A percentile compares a stretch with the other conserved stretches of the same genome.
These are phyloP conservation scores for Spatholobus suberectus DNA, from an alignment of 306 rosid genomes.

Conservation along the genomic window DNA sequence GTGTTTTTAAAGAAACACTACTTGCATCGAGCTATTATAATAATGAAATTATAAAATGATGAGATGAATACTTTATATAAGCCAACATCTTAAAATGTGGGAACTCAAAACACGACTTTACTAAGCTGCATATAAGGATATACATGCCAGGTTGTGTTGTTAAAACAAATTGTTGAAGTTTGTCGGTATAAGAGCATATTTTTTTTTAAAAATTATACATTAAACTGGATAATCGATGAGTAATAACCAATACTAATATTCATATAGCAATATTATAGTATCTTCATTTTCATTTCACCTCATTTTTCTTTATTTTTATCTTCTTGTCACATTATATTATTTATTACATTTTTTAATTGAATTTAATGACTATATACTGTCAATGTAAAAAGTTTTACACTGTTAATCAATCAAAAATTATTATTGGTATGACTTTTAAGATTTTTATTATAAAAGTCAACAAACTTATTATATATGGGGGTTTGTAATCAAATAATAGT, in stretches of 20 bases:
- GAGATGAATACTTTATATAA: not conserved
- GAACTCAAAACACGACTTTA: not conserved
- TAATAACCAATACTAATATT: not conserved
- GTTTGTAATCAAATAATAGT: too few species aligned
- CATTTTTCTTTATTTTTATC: too few species aligned
- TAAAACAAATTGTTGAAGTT: not conserved
- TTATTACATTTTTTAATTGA: too few species aligned
- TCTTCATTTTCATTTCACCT: too few species aligned
- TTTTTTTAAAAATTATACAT: not conserved
- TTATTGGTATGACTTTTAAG: too few species aligned
- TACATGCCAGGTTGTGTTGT: not conserved
- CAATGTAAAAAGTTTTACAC: too few species aligned
- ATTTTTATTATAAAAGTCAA: too few species aligned
- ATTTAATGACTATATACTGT: too few species aligned
- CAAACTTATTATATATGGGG: too few species aligned
- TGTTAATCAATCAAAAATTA: too few species aligned
- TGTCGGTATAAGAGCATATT: not conserved
- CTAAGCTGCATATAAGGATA: not conserved
- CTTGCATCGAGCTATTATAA: not conserved
- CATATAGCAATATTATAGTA: too few species aligned
- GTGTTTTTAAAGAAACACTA: not conserved
- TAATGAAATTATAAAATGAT: not conserved
- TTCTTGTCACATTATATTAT: too few species aligned
- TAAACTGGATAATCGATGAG: not conserved
- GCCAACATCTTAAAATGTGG: not conserved